Conservation (phyloP, 2,329 filamentous ascomycete genomes). For the Fusarium sp. region DNA sequence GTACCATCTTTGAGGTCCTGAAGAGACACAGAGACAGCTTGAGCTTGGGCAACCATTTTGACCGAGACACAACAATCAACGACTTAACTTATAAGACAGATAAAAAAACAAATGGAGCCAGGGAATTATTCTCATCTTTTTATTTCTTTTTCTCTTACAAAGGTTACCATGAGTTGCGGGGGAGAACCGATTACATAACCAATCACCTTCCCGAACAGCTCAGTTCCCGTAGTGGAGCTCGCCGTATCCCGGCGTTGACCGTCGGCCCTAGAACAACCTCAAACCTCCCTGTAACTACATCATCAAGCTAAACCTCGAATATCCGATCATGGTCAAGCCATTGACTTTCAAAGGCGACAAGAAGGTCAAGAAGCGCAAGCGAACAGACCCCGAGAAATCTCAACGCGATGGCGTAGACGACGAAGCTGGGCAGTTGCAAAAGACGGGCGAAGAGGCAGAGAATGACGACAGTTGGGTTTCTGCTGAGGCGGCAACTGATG, state of each 20-base stretch:
- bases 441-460: conserved; percentile 49
- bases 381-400: conserved; percentile 63
- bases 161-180: conserved; percentile 26
- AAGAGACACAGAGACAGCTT: conserved; percentile 70
- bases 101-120: not conserved
- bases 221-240: conserved; percentile 43
- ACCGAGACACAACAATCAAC: too few species aligned
- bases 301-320: not conserved
- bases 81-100: not conserved
- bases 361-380: conserved; percentile 91
- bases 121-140: not conserved
- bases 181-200: conserved; percentile 40
- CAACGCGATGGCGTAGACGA: conserved; percentile 26
- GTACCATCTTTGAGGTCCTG: conserved; percentile 67
- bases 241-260: conserved; percentile 43
- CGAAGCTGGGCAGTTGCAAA: conserved; percentile 31
- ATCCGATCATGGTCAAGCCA: conserved; percentile 78
- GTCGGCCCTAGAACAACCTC: conserved; percentile 8
- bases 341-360: conserved; percentile 98
- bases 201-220: conserved; percentile 24
- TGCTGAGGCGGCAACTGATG: conserved; percentile 77
- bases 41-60: conserved; percentile 58
- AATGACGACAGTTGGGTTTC: conserved; percentile 92
- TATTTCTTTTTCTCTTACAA: conserved; percentile 10
- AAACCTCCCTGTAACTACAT: not conserved